Base-by-base conservation (phyloP, 169 alveolate genomes). In the Plasmodium sp. region DNA sequence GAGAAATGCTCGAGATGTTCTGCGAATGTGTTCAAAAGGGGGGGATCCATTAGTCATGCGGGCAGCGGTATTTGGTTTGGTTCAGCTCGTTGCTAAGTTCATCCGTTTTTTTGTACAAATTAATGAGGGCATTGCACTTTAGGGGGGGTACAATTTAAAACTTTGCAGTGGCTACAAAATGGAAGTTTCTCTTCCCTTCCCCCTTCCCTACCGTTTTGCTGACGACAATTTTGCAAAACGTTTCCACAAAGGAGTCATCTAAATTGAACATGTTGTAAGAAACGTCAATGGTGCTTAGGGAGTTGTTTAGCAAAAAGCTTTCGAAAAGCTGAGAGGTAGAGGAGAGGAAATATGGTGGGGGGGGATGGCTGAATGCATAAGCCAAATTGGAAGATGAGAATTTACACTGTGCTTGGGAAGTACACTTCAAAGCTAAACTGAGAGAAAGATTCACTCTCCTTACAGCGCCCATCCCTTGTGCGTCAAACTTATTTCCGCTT, bases 231-330 rank as follows among this genome's bases (percentile, higher is more conserved):
- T 85, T 85, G 83, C 81, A 74, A 51, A 85, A 22, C 16, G 67
- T 77, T 48, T 85, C 84, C 54, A 75, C 62, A 41, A 85, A 85
- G 36, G 79, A 22, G 85, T 77, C 79, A 51, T 33, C 33, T 85
- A 85, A 85, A 75, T 75, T 75, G 81, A 85, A 85, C 93, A 85
- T 85, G 33, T 85, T 85, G 80, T 85, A 85, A 85, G 93, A 85
- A 48, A 77, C 93, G 43, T 85, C 93, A 43, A 85, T 33, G 62
- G 34, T 85, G 71, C 3, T 54, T 54, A 85, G 80, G 43, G 84
- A 74, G 41, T 74, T 43, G 43, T 85, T 85, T 75, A 85, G 67
- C 67, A 77, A 85, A 75, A 85, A 85, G 71, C 93, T 85, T 85
- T 85, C 93, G 71, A 85, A 85, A 75, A 85, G 93, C 93, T 85